phyloP scores from a whole-genome alignment of 768 basidiomycete genomes.

The Mycena crocata region DNA sequence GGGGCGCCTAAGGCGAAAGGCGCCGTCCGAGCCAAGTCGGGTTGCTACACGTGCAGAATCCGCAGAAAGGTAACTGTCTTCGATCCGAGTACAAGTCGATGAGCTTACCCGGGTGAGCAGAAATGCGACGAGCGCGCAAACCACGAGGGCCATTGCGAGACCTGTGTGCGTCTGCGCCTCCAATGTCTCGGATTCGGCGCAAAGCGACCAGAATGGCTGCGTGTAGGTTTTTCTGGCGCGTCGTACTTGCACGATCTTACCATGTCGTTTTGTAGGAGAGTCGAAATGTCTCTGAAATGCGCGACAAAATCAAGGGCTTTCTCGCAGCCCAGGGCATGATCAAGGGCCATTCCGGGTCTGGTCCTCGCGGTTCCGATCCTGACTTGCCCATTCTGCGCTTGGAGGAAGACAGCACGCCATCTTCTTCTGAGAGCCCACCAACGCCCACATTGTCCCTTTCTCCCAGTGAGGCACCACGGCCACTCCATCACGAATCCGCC shows the following conservation, averaged over 20 bases:
- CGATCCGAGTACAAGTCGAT: conserved; percentile 25
- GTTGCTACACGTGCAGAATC: conserved; percentile 90
- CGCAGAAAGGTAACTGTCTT: conserved; percentile 74
- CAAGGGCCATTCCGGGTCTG: conserved; percentile 85
- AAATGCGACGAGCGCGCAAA: conserved; percentile 87
- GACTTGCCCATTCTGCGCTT: conserved; percentile 69
- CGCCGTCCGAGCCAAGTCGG: conserved; percentile 86
- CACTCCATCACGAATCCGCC: conserved; percentile 33
- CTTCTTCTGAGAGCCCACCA: conserved; percentile 55
- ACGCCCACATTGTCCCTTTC: conserved; percentile 44
- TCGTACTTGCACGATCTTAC: conserved; percentile 4
- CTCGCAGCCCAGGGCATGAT: conserved; percentile 89
- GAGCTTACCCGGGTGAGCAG: conserved; percentile 51
- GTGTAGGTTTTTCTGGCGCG: conserved; percentile 59
- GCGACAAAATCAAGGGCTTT: conserved; percentile 84
- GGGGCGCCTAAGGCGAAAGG: conserved; percentile 82
- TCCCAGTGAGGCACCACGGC: conserved; percentile 29
- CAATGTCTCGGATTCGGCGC: conserved; percentile 89
- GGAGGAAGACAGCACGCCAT: conserved; percentile 52
- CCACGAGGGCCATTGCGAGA: conserved; percentile 72
- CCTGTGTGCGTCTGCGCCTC: conserved; percentile 83
- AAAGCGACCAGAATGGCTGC: conserved; percentile 87
- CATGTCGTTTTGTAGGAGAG: conserved; percentile 62
- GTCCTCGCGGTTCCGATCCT: conserved; percentile 66
- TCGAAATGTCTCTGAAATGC: conserved; percentile 72